Conservation (phyloP, 345 rosid genomes). For the Rhodamnia argentea region DNA sequence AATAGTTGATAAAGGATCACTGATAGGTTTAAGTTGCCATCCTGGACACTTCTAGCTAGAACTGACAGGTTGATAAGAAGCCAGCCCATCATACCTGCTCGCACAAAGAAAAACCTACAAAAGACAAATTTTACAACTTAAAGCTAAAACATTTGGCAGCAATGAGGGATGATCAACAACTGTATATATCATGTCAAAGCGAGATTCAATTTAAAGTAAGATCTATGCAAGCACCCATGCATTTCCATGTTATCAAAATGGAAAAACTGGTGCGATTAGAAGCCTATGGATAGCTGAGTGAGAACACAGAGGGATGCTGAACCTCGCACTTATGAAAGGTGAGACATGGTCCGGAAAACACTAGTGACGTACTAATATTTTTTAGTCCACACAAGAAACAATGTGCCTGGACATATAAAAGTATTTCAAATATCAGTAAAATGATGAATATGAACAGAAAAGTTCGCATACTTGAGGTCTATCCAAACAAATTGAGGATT, state of each 20-base stretch:
- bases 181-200: not conserved
- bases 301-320: not conserved
- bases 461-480: slow-evolving; percentile 78
- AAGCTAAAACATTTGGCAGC: not conserved
- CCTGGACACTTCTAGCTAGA: slow-evolving; percentile 56
- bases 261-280: not conserved
- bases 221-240: not conserved
- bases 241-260: not conserved
- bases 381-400: not conserved
- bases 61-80: slow-evolving; percentile 79
- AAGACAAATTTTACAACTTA: not conserved
- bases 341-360: not conserved
- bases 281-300: not conserved
- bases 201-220: not conserved
- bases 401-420: not conserved
- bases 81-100: slow-evolving; percentile 99
- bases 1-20: slow-evolving; percentile 80
- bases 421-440: not conserved
- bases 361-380: not conserved
- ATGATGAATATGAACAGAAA: not conserved
- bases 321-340: not conserved
- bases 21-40: slow-evolving; percentile 42
- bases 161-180: not conserved
- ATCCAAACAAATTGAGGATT: slow-evolving; percentile 78
- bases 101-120: slow-evolving; percentile 78